These are phyloP conservation scores for Trichoderma oligosporum DNA, from an alignment of 2,329 filamentous ascomycete species.

Conservation along the genomic window DNA sequence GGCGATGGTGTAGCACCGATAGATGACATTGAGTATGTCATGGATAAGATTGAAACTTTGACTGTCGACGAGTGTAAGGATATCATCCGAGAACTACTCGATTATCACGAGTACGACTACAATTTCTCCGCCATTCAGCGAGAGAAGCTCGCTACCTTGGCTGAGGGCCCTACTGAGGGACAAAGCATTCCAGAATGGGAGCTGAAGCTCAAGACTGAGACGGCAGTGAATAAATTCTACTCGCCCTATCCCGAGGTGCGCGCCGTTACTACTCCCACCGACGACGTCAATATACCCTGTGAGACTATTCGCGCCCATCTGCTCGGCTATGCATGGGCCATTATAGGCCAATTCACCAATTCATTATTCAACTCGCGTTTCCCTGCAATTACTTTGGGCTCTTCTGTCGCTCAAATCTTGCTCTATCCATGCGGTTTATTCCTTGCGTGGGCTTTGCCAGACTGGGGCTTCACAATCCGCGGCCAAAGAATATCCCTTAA, in stretches of 20 bases:
- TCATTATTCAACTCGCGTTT: slow-evolving; percentile 42
- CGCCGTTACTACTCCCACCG: slow-evolving; percentile 42
- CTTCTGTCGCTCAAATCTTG: slow-evolving; percentile 41
- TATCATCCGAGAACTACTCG: slow-evolving; percentile 23
- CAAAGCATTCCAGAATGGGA: slow-evolving; percentile 22
- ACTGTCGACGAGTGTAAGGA: slow-evolving; percentile 23
- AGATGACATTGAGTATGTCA: slow-evolving; percentile 27
- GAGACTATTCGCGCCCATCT: slow-evolving; percentile 41
- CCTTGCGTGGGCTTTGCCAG: slow-evolving; percentile 8
- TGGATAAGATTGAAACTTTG: slow-evolving; percentile 25
- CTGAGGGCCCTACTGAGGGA: slow-evolving; percentile 21
- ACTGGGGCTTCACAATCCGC: slow-evolving; percentile 19
- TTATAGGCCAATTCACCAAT: slow-evolving; percentile 23
- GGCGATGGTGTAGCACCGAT: slow-evolving; percentile 24
- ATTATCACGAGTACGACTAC: slow-evolving; percentile 27
- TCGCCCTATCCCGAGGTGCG: slow-evolving; percentile 36
- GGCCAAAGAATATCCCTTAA: slow-evolving; percentile 36
- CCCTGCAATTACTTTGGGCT: slow-evolving; percentile 39
- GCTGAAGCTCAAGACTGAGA: slow-evolving; percentile 22
- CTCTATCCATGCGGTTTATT: slow-evolving; percentile 36
- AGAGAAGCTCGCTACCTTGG: slow-evolving; percentile 22
- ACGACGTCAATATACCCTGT: slow-evolving; percentile 38
- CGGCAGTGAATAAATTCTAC: slow-evolving; percentile 22
- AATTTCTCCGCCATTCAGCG: slow-evolving; percentile 24
- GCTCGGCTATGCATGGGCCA: slow-evolving; percentile 37